Conservation (phyloP, 345 rosid species). For the Citrus cavaleriei region DNA sequence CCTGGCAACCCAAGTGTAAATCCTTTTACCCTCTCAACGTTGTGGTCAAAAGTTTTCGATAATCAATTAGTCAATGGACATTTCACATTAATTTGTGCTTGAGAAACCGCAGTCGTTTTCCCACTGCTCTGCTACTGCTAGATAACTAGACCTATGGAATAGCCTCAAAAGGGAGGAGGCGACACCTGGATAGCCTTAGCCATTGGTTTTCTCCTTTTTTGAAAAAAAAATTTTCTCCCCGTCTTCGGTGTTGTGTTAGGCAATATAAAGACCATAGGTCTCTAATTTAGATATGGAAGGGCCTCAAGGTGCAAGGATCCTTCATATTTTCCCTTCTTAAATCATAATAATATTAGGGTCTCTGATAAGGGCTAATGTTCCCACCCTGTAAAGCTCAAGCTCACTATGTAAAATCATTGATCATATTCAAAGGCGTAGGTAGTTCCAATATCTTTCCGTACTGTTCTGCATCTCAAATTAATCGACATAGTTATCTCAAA, state of each 20-base stretch:
- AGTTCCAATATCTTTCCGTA: not conserved
- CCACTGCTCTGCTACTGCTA: not conserved
- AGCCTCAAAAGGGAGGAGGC: conserved; percentile 5
- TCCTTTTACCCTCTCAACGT: not conserved
- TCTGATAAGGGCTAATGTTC: not conserved
- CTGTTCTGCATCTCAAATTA: not conserved
- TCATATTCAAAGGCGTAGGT: not conserved
- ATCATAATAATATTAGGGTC: not conserved
- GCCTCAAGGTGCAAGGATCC: not conserved
- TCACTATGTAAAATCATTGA: not conserved
- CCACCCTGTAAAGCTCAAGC: conserved; percentile 11
- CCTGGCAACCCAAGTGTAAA: not conserved
- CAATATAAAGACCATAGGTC: not conserved
- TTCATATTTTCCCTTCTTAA: not conserved
- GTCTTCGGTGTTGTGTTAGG: not conserved
- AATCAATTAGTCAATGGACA: not conserved
- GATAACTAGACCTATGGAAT: conserved; percentile 2
- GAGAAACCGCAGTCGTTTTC: not conserved
- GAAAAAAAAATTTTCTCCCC: too few species aligned
- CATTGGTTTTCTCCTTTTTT: too few species aligned
- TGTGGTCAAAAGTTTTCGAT: conserved; percentile 1
- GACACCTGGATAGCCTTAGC: not conserved
- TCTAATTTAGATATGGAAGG: too few species aligned
- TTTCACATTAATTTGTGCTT: not conserved
- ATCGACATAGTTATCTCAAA: conserved; percentile 2